Evolutionary conservation across 2,329 filamentous ascomycete genomes (phyloP).

Genomic region (Boeremia exigua): DNA sequence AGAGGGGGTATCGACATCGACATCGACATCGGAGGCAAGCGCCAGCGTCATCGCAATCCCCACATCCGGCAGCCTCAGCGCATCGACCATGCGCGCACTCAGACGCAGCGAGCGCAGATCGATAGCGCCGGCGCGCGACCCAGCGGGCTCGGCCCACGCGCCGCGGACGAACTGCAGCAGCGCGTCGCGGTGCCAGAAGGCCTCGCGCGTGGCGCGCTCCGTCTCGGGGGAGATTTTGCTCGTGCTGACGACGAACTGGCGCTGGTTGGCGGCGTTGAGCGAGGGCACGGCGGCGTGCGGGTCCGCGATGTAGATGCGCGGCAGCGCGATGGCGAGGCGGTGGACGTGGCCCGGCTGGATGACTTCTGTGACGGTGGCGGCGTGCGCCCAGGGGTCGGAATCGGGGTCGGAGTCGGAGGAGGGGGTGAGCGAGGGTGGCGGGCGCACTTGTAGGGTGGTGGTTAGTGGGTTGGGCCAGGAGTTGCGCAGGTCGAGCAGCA

Average conservation of each 20-base stretch:
- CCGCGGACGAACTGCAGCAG: slow-evolving; percentile 75
- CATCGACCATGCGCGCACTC: slow-evolving; percentile 79
- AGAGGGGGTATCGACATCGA: no score
- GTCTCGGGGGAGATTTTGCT: slow-evolving; percentile 79
- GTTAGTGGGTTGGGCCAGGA: slow-evolving; percentile 83
- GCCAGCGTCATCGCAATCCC: slow-evolving; percentile 61
- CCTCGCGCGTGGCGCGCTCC: slow-evolving; percentile 78
- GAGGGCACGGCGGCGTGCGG: slow-evolving; percentile 79
- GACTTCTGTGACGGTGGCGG: slow-evolving; percentile 48
- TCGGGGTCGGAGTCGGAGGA: slow-evolving; percentile 5
- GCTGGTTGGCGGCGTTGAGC: slow-evolving; percentile 78
- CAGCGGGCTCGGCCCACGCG: slow-evolving; percentile 71
- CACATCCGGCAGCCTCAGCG: slow-evolving; percentile 80
- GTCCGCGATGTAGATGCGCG: slow-evolving; percentile 76
- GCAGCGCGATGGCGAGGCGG: slow-evolving; percentile 77
- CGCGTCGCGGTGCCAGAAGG: slow-evolving; percentile 89
- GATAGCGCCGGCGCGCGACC: slow-evolving; percentile 67
- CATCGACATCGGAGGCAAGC: no score
- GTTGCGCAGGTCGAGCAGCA: slow-evolving; percentile 85
- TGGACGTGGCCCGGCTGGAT: slow-evolving; percentile 68
- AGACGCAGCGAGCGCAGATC: slow-evolving; percentile 79
- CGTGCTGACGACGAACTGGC: slow-evolving; percentile 90
- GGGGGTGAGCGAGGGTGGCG: slow-evolving; percentile 17
- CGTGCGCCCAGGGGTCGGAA: slow-evolving; percentile 21
- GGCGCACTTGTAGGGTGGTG: slow-evolving; percentile 63